phyloP scores from a whole-genome alignment of 192 early-diverging fungal genomes.

The Jimgerdemannia flammicorona region DNA sequence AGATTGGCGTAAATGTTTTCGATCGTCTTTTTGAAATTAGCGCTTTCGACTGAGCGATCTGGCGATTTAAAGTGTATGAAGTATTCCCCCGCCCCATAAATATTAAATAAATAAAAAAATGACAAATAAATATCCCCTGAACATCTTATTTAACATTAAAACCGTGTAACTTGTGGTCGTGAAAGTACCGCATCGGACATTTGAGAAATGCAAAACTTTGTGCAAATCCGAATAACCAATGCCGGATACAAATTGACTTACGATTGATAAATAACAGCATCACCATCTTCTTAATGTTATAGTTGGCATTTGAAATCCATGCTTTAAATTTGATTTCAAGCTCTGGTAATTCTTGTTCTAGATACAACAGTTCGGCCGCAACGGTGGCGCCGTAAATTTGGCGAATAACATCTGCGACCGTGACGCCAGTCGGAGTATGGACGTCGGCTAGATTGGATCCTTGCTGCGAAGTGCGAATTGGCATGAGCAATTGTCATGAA shows the following conservation, averaged over 20 bases:
- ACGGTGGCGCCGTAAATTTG: slow-evolving; percentile 81
- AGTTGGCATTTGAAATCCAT: slow-evolving; percentile 87
- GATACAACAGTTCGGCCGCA: slow-evolving; percentile 69
- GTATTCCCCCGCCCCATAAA: no score
- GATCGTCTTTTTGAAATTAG: slow-evolving; percentile 74
- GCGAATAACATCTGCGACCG: slow-evolving; percentile 73
- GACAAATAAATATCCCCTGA: slow-evolving; percentile 19
- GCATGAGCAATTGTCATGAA: no score
- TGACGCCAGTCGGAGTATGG: slow-evolving; percentile 58
- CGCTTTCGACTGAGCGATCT: slow-evolving; percentile 85
- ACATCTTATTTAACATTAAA: no score
- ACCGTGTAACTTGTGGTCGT: no score
- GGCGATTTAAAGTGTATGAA: no score
- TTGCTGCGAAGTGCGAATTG: slow-evolving; percentile 38
- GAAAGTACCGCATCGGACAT: no score
- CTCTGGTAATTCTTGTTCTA: slow-evolving; percentile 46
- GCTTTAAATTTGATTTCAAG: slow-evolving; percentile 67
- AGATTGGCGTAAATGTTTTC: slow-evolving; percentile 77
- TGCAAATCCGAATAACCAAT: no score
- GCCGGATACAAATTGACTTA: slow-evolving; percentile 31
- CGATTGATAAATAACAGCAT: slow-evolving; percentile 96
- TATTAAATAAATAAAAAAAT: neutral
- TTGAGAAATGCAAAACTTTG: no score
- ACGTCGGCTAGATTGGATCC: slow-evolving; percentile 76
- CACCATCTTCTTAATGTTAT: slow-evolving; percentile 76